Percentiles rank a stretch among this genome's conserved stretches.
These are phyloP conservation scores for Xylaria sp. DNA, from an alignment of 2,329 filamentous ascomycete genomes.

Conservation along the genomic window DNA sequence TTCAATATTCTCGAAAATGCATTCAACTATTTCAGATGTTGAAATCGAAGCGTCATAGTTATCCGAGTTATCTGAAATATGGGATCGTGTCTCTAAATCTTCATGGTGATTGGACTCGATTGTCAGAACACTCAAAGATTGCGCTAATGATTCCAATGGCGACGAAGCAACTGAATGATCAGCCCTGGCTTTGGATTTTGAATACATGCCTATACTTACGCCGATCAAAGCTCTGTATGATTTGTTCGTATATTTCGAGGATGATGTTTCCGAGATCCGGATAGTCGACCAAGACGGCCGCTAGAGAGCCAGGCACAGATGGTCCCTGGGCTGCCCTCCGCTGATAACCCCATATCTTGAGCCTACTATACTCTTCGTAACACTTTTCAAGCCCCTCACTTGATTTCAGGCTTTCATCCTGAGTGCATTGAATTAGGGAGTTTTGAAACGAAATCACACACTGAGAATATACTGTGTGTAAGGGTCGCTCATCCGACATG, in stretches of 20 bases:
- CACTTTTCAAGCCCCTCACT: neutral
- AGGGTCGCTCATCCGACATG: neutral
- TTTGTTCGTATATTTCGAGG: conserved; percentile 10
- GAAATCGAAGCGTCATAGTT: neutral
- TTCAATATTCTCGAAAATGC: conserved; percentile 11
- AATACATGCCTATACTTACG: conserved; percentile 1
- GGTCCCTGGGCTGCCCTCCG: neutral
- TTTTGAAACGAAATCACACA: neutral
- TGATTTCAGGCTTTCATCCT: neutral
- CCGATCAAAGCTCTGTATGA: neutral
- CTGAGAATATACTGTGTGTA: neutral
- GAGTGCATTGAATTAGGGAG: neutral
- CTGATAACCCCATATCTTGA: conserved; percentile 18
- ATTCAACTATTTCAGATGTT: neutral
- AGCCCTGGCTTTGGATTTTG: neutral
- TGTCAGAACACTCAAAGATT: neutral
- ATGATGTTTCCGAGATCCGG: neutral
- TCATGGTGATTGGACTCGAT: neutral
- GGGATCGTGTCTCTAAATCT: neutral
- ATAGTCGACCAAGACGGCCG: neutral
- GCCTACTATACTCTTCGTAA: conserved; percentile 19
- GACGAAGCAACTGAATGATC: neutral
- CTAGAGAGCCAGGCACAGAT: conserved; percentile 1
- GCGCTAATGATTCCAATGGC: neutral
- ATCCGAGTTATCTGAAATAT: neutral